Base-by-base conservation (phyloP, 306 rosid species). In the Pyrus communis region DNA sequence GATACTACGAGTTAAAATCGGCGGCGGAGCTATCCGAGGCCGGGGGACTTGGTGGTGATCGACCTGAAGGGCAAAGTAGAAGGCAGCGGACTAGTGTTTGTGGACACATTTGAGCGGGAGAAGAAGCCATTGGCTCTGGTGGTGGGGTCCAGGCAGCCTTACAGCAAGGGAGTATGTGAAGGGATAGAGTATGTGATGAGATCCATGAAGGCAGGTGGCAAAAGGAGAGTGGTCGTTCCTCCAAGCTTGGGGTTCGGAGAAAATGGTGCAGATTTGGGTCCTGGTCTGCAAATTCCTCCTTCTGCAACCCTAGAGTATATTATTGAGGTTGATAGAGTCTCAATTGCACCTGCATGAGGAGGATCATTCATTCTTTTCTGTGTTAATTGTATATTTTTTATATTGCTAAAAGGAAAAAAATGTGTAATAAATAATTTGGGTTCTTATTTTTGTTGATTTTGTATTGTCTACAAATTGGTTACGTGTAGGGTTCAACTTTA, bases 181-280 rank as follows among this genome's bases (percentile, higher is more conserved):
- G 97, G 99, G 46, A 79, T 95, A 71, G 97, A 95, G 69, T 82
- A 78, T 85, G 90, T 86, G 9, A 66, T 92, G 2, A 87, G 78
- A 76, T 80, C 84, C 54, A 95, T 92, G 97, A 95, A 90, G 82
- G 88, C 92, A 31, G 98, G 99, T 9, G 97, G 97, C 13, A 90
- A 84, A 79, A 86, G 96, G 76, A 92, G 88, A 75, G 92, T 92
- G 4, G 76, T 87, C 9, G 77, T 95, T 71, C 99, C 97, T 75
- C 91, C 97, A 15, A 52, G 59, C 40, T 83, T 89, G 67, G 98
- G 97, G 33, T 95, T 90, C 77, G 80, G 97, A 79, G 96, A 95
- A 46, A 75, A 83, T 42, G 97, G 97, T 74, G 96, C 97, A 52
- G 97, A 92, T 83, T 85, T 92, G 35, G 99, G 97, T 17, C 45